Evolutionary conservation across 768 basidiomycete species (phyloP), one percentile per base, ranked within the genome.

Genomic region (Dioszegia crocea): DNA sequence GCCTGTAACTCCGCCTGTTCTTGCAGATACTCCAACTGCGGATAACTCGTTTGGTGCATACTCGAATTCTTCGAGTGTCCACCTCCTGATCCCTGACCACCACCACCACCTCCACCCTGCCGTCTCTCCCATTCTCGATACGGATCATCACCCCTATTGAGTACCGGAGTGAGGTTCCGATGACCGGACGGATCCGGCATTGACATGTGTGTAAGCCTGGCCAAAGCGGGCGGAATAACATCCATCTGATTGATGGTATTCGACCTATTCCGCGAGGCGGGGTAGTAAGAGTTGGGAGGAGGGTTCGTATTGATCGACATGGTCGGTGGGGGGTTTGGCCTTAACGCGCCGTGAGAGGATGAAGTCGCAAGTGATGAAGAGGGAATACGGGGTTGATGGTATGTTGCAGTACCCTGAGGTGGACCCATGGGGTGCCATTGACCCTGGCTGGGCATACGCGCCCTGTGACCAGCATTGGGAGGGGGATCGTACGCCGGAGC

Each of bases 41-140:
- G 91, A 68, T 93, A 91, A 24, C 87, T 86, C 70, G 87, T 85
- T 84, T 84, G 12, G 80, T 78, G 62, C 64, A 71, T 51, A 50
- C 69, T 67, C 43, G 65, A 41, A 52, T 70, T 53, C 38, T 71
- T 65, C 43, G 60, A 53, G 62, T 78, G 71, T 1, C 84, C 81
- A n/a, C 51, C 51, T 40, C 51, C 51, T 9, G 16, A 6, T 17
- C 40, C 51, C 14, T 33, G 33, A 17, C 31, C 40, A 43, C 40
- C 36, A 23, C 49, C 49, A 68, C 51, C 51, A 16, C 51, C 51
- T 67, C 87, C 87, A 11, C 85, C 79, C 72, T 91, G 88, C 61
- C 92, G 80, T 64, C 91, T 79, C 78, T 98, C 96, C 94, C 94
- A 98, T 78, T 97, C 94, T 41, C 87, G 84, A 81, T 91, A 88